Evolutionary conservation across 257 asterid species (phyloP).

Genomic region (Craterostigma plantagineum): DNA sequence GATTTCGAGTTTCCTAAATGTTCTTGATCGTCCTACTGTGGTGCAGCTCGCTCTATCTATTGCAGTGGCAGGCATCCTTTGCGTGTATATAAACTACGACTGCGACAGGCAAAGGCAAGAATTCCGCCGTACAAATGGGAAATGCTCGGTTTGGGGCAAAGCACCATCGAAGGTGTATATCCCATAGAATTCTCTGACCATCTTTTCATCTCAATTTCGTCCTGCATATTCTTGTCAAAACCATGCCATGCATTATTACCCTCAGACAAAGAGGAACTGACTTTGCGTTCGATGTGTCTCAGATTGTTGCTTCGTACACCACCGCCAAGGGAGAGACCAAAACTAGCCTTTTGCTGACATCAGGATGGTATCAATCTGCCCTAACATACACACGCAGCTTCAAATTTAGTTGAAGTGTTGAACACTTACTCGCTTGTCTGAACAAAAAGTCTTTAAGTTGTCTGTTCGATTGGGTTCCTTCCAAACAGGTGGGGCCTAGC

Average conservation of each 20-base stretch:
- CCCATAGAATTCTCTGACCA: not conserved
- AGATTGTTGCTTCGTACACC: slow-evolving; percentile 83
- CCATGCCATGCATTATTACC: not conserved
- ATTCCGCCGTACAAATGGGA: slow-evolving; percentile 81
- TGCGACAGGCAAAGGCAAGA: slow-evolving; percentile 96
- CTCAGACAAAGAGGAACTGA: slow-evolving; percentile 2
- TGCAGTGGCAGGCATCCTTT: slow-evolving; percentile 62
- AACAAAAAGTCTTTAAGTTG: too few relatives aligned
- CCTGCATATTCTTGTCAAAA: too few relatives aligned
- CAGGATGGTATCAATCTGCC: slow-evolving; percentile 64
- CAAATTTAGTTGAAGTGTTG: too few relatives aligned
- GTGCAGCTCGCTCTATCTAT: slow-evolving; percentile 58
- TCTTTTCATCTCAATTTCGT: too few relatives aligned
- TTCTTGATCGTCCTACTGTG: slow-evolving; percentile 4
- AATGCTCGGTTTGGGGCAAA: slow-evolving; percentile 85
- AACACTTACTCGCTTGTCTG: too few relatives aligned
- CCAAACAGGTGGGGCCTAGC: slow-evolving; percentile 92
- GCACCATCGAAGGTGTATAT: slow-evolving; percentile 81
- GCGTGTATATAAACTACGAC: slow-evolving; percentile 79
- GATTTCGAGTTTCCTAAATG: slow-evolving; percentile 12
- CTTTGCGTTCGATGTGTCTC: slow-evolving; percentile 4
- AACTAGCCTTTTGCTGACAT: slow-evolving; percentile 67
- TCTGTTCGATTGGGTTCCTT: too few relatives aligned
- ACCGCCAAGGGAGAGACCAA: slow-evolving; percentile 69
- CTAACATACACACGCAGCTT: too few relatives aligned